Base-by-base conservation (phyloP, 2,329 filamentous ascomycete species). In the Parascedosporium putredinis region DNA sequence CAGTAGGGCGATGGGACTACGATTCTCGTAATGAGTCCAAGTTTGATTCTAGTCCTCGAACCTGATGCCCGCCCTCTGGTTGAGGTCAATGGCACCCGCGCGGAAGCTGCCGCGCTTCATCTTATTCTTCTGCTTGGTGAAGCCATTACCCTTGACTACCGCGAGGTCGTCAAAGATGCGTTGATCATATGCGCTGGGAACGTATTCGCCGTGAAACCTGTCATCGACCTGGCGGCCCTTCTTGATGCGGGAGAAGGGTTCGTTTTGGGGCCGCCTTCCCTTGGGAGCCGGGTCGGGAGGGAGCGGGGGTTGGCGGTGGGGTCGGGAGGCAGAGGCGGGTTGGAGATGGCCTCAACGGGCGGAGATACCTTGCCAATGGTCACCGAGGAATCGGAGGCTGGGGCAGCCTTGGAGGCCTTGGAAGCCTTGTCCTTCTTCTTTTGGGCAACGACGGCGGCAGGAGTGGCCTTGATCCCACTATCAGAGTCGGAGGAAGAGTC, bases 81-180 rank as follows among this genome's bases (percentile, higher is more conserved):
- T 69, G 49, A 91, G 86, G 63, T 98, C 90, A 60, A 98, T 95
- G 48, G 77, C 68, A 5, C 93, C 93, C 42, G 93, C 93, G 45
- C 86, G 82, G 75, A 95, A 98, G 56, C 84, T 88, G 47, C 93
- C 93, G 58, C 82, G 77, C 76, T 89, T 90, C 78, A 89, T 93
- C 76, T 98, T 98, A 71, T 98, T 98, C 82, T 98, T 98, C 74
- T 97, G 93, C 75, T 98, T 98, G 53, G 91, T 97, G 70, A 98
- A 98, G 3, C 88, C 89, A 72, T 96, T 97, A 60, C 93, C 93
- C 64, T 85, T 88, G 27, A 91, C 97, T 34, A 95, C 79, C 45
- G 89, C 87, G 55, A 98, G 71, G 63, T 96, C 90, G 57, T 88
- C 79, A 62, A 90, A 87, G 7, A 94, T 94, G 58, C 82, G 82